Base-by-base conservation (phyloP, 2,329 filamentous ascomycete species). In the Aspergillus latus region DNA sequence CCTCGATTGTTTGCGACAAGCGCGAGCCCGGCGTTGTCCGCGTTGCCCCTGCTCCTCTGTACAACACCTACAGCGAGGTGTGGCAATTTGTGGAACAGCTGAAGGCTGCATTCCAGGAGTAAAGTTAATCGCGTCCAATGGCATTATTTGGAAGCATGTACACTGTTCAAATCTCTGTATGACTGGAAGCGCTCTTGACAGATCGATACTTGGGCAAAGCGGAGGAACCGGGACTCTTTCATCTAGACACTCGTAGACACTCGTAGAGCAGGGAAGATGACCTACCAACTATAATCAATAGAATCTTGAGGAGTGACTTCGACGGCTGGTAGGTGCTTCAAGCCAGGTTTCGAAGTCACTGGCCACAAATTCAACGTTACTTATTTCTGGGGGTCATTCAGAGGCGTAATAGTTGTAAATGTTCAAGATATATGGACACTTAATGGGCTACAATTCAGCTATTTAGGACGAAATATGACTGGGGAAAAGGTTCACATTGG, bases 11-110 rank as follows among this genome's bases (percentile, higher is more conserved):
- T 3, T 87, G 88, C 46, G 92, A 96, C 68, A 89, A 93, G 80
- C 79, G 91, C 55, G 89, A 89, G 72, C 91, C 92, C 1, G 86
- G 90, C 68, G 91, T 96, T 15, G 87, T 96, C 36, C 80, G 91
- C 2, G 85, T 94, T 0, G 90, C 91, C 1, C 91, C 92, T 1
- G 87, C 88, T 47, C 90, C 92, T 3, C 72, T 96, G 62, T 96
- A 95, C 73, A 92, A 92, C 68, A 85, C 82, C 1, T 95, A 88
- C 69, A 80, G 81, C 58, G 91, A 96, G 68, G 85, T 91, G 2
- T 84, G 74, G 74, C 69, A 66, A 5, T 90, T 89, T 68, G 71
- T 72, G 32, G 55, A 69, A 51, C 62, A 66, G 21, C 67, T 74
- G 45, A 71, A 67, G 59, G 61, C 60, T n/a, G 69, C 72, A 11